Evolutionary conservation across 495 filamentous ascomycete species (phyloP).

Genomic region (Amphirosellinia nigrospora): DNA sequence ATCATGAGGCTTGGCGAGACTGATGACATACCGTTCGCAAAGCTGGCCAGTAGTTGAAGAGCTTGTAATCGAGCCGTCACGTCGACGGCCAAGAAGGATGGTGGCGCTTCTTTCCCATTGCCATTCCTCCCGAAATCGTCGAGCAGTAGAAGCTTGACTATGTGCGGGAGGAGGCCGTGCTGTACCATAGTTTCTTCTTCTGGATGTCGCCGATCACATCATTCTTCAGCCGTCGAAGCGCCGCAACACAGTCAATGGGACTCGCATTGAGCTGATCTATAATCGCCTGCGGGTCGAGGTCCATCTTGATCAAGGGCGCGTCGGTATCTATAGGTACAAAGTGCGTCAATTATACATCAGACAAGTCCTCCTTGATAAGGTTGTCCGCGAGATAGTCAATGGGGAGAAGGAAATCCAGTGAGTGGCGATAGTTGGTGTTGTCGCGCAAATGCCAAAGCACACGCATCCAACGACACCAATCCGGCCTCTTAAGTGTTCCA

Average conservation of each 20-base stretch:
- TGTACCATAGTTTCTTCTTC: conserved; percentile 78
- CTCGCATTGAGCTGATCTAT: conserved; percentile 68
- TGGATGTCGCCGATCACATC: conserved; percentile 87
- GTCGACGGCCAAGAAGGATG: conserved; percentile 50
- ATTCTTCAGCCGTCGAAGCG: conserved; percentile 80
- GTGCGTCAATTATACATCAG: not conserved
- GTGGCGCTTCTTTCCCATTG: conserved; percentile 45
- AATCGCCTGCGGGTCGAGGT: conserved; percentile 50
- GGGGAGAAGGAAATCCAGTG: not conserved
- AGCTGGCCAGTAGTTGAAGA: conserved; percentile 77
- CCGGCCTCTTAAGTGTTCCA: not conserved
- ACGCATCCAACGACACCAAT: not conserved
- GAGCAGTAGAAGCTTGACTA: conserved; percentile 64
- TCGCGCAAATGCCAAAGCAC: conserved; percentile 15
- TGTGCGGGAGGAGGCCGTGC: conserved; percentile 69
- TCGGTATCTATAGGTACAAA: conserved; percentile 6
- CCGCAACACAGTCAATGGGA: conserved; percentile 65
- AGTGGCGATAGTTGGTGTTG: conserved; percentile 13
- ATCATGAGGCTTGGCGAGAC: not conserved
- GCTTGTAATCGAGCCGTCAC: conserved; percentile 77
- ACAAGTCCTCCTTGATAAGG: not conserved
- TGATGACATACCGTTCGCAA: conserved; percentile 74
- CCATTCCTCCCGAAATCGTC: not conserved
- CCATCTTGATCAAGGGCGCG: conserved; percentile 28
- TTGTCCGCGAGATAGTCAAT: not conserved